Evolutionary conservation across 805 yeast genomes (phyloP).

Genomic region (Pichia nakasei): DNA sequence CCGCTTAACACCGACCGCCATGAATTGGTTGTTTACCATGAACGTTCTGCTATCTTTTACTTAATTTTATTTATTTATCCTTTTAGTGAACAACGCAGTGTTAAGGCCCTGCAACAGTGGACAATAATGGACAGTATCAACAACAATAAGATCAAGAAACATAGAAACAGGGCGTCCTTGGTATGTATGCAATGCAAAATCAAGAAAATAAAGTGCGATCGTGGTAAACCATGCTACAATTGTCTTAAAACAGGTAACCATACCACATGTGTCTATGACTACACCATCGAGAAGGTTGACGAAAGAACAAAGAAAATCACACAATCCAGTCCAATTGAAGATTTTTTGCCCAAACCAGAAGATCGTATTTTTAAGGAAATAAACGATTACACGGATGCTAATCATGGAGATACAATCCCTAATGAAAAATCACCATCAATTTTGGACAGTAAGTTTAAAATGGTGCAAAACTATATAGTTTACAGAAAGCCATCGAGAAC

Average conservation of each 20-base stretch:
- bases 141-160: background rate
- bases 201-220: slow-evolving; percentile 13
- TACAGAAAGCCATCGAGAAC: slow-evolving; percentile 8
- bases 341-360: too few relatives aligned
- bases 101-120: too few relatives aligned
- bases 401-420: background rate
- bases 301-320: background rate
- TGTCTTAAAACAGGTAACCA: slow-evolving; percentile 7
- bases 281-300: background rate
- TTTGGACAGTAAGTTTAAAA: background rate
- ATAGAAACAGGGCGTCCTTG: slow-evolving; percentile 8
- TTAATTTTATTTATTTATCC: too few relatives aligned
- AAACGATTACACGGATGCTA: too few relatives aligned
- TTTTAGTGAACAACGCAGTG: too few relatives aligned
- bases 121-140: too few relatives aligned
- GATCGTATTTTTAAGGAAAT: too few relatives aligned
- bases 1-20: too few relatives aligned
- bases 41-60: too few relatives aligned
- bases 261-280: slow-evolving; percentile 5
- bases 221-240: slow-evolving; percentile 10
- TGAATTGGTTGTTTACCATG: too few relatives aligned
- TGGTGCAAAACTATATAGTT: background rate
- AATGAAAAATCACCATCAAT: background rate
- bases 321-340: background rate
- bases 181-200: slow-evolving; percentile 11